Percentiles rank a stretch among this genome's conserved stretches.
Conservation (phyloP, 179 eudicot genomes). For the Beta corolliflora region DNA sequence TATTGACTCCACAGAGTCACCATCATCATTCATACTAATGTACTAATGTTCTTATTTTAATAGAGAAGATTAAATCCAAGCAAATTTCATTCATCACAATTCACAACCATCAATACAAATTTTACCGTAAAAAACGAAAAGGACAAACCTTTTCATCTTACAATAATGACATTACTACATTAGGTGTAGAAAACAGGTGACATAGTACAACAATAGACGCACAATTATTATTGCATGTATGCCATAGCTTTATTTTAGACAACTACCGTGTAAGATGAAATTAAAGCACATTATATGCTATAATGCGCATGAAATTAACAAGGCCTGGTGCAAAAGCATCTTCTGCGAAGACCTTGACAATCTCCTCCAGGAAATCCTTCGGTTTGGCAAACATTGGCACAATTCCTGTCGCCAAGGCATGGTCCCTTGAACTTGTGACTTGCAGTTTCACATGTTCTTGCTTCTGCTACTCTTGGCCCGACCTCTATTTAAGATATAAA, state of each 20-base stretch:
- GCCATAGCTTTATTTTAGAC: background rate
- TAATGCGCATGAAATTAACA: background rate
- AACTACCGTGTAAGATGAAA: background rate
- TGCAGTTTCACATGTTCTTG: conserved; percentile 41
- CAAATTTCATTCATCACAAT: background rate
- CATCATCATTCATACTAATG: background rate
- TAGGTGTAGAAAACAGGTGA: background rate
- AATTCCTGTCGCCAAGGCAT: conserved; percentile 38
- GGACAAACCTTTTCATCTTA: background rate
- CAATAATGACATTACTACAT: background rate
- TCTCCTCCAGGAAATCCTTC: conserved; percentile 49
- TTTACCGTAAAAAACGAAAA: no score
- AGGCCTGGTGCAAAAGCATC: conserved; percentile 41
- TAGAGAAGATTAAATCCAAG: background rate
- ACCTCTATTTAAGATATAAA: background rate
- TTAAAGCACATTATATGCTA: background rate
- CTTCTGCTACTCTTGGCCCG: conserved; percentile 24
- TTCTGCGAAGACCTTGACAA: conserved; percentile 29
- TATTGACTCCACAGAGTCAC: background rate
- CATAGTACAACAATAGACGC: background rate
- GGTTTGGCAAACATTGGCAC: conserved; percentile 42
- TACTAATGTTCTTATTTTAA: no score
- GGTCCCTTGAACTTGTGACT: conserved; percentile 45
- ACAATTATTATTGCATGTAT: background rate
- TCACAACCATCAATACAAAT: background rate